These are phyloP conservation scores for Penicillium aurantiogriseum DNA, from an alignment of 2,329 filamentous ascomycete genomes.

Conservation along the genomic window DNA sequence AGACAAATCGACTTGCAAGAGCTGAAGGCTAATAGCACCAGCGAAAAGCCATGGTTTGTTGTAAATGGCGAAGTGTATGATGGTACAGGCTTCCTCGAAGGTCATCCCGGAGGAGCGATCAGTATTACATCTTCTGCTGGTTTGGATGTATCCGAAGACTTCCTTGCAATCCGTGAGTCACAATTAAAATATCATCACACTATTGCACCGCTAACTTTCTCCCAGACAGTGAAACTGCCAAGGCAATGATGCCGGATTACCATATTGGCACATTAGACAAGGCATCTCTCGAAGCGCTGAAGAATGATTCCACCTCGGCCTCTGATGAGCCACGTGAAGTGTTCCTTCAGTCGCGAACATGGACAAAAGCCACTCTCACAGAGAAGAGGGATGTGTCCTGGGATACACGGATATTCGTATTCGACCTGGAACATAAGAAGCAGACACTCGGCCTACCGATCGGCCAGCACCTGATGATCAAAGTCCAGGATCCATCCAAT, in stretches of 20 bases:
- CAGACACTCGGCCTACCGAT: constrained; percentile 75
- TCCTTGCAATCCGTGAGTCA: constrained; percentile 80
- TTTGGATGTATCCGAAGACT: constrained; percentile 80
- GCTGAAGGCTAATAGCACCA: constrained; percentile 64
- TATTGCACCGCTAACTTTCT: constrained; percentile 25
- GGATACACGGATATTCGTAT: constrained; percentile 79
- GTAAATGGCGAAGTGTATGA: constrained; percentile 87
- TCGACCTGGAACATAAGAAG: constrained; percentile 68
- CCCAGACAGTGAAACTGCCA: constrained; percentile 87
- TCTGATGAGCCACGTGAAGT: constrained; percentile 50
- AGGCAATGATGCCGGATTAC: constrained; percentile 81
- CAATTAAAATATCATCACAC: neutral
- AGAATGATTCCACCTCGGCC: constrained; percentile 45
- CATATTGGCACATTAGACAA: constrained; percentile 77
- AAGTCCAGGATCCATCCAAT: constrained; percentile 68
- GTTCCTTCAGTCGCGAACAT: constrained; percentile 70
- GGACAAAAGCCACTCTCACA: constrained; percentile 71
- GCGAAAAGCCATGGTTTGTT: constrained; percentile 77
- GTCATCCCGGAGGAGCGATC: constrained; percentile 80
- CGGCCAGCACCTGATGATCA: constrained; percentile 85
- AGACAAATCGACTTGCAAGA: constrained; percentile 68
- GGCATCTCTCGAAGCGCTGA: constrained; percentile 56
- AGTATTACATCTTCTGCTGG: constrained; percentile 83
- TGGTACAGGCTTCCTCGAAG: constrained; percentile 74
- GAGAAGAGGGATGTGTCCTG: constrained; percentile 67